Evolutionary conservation across 805 yeast species (phyloP), one percentile per base, ranked within the genome.

Genomic region (Naumovozyma baii): DNA sequence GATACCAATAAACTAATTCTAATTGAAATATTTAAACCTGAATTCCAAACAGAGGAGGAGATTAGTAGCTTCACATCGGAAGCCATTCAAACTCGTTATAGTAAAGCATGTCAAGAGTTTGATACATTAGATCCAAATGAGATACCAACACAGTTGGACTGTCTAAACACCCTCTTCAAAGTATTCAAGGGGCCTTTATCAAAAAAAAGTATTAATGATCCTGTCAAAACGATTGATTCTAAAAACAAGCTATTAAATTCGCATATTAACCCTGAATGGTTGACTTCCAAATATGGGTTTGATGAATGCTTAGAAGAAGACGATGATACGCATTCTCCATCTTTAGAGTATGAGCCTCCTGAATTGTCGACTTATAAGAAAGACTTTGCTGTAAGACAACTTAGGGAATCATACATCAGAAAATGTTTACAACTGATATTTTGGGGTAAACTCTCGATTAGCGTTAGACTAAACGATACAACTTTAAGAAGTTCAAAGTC

Each of bases 181-280:
- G 80, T 82, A 7, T 61, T 84, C 35, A 74, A 68, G 45, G 88
- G 86, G 2, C 90, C 94, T 0, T 57, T 85, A 17, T 55, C 65
- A 16, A 50, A 59, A 7, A 56, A 70, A 18, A 58, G 54, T 2
- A 62, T 70, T 2, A 62, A 57, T 2, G 72, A 68, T 4, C 73
- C 71, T 9, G 59, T 67, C 2, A 78, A 74, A 50, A 74, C 81
- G 0, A 78, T 86, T 30, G 66, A 70, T 43, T 57, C 74, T 3
- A 56, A 62, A n/a, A 72, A 71, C 43, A 65, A 74, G 13, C 62
- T 70, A 1, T 59, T 82, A 41, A 76, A 73, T 45, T 64, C 82
- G 2, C 74, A 74, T 40, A 56, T 83, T 4, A 77, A 81, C 45
- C 67, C 81, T 2, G 56, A 62, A 0, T 60, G 83, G 38, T 61